These are phyloP conservation scores for Pelagophyceae sp. DNA, from an alignment of 352 stramenopile genomes.

Conservation along the genomic window DNA sequence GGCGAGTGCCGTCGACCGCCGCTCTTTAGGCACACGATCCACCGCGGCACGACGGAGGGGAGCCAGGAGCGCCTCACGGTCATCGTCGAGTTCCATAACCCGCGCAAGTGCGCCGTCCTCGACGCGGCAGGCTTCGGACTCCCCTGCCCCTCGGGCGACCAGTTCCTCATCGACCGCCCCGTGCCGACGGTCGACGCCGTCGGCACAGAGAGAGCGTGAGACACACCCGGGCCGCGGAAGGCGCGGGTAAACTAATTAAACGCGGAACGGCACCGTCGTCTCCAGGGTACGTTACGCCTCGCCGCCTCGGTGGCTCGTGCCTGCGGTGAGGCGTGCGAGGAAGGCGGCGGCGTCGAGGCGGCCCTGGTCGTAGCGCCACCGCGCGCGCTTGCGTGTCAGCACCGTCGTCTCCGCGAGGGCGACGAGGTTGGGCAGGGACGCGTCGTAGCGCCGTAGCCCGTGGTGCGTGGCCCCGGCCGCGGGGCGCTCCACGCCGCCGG, in stretches of 20 bases:
- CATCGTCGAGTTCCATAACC: conserved; percentile 9
- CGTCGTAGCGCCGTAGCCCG: neutral
- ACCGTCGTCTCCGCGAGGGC: neutral
- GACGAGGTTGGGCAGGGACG: neutral
- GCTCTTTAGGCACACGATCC: conserved; percentile 4
- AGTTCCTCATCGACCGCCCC: neutral
- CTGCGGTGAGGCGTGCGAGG: no score
- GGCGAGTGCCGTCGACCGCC: no score
- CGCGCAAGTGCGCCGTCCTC: neutral
- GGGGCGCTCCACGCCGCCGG: neutral
- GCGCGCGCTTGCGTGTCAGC: neutral
- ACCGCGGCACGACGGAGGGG: conserved; percentile 7
- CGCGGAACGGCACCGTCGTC: no score
- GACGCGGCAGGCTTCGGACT: neutral
- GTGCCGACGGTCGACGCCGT: no score
- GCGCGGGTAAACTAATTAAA: no score
- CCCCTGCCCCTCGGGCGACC: conserved; percentile 11
- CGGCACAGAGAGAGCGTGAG: no score
- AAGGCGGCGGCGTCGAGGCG: neutral
- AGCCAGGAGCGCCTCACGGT: neutral
- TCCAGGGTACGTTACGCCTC: no score
- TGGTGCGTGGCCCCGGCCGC: neutral
- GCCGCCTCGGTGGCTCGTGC: no score
- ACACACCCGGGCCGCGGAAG: no score
- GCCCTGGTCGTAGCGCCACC: conserved; percentile 3